Percentiles rank a stretch among this genome's conserved stretches.
Conservation (phyloP, 768 basidiomycete species). For the Hypsizygus marmoreus region DNA sequence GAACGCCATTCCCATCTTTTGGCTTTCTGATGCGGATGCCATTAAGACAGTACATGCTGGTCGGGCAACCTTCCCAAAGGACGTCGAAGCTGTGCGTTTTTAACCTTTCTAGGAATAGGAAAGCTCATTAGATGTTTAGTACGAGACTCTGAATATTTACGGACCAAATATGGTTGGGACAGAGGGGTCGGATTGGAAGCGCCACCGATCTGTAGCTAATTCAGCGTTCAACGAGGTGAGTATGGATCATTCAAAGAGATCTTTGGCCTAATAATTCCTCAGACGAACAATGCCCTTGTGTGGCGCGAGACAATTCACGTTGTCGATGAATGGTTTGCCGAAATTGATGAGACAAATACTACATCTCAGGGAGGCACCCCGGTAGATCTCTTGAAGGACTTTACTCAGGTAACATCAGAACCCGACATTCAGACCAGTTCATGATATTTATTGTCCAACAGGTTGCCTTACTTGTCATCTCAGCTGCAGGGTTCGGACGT, state of each 20-base stretch:
- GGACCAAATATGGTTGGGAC: conserved; percentile 44
- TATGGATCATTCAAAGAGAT: not conserved
- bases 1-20: conserved; percentile 33
- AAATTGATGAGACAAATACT: conserved; percentile 27
- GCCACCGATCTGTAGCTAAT: conserved; percentile 45
- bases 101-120: not conserved
- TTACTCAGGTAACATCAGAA: conserved; percentile 25
- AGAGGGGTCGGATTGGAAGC: conserved; percentile 49
- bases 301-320: conserved; percentile 47
- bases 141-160: conserved; percentile 46
- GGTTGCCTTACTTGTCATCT: conserved; percentile 40
- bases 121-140: conserved; percentile 19
- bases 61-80: conserved; percentile 40
- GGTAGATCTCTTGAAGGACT: conserved; percentile 24
- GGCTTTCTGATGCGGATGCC: conserved; percentile 46
- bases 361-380: not conserved
- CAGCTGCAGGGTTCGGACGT: conserved; percentile 43
- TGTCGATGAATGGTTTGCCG: conserved; percentile 42
- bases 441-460: conserved; percentile 9
- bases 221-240: conserved; percentile 53
- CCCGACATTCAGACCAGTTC: not conserved
- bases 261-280: not conserved
- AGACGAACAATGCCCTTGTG: conserved; percentile 51
- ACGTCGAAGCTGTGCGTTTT: conserved; percentile 32
- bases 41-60: conserved; percentile 35